Base-by-base conservation (phyloP, 2,329 filamentous ascomycete genomes). In the Aspergillus sp. region DNA sequence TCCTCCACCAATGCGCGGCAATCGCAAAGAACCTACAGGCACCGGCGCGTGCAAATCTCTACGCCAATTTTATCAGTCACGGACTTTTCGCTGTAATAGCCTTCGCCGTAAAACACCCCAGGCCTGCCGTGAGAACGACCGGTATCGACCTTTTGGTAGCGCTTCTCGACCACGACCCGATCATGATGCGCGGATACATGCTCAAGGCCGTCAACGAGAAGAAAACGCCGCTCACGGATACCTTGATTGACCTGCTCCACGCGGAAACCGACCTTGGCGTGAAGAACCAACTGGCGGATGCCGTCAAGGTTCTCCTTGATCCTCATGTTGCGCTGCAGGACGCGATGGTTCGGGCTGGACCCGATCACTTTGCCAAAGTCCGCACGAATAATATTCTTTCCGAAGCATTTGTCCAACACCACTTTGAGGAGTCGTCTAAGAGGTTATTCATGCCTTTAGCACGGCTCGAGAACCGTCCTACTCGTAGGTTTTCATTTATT, bases 11-110 rank as follows among this genome's bases (percentile, higher is more conserved):
- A 66, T 97, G 91, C 69, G 94, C 89, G 56, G 80, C 83, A 3
- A 93, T 97, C 58, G 88, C 89, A 1, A 98, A 98, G 72, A 96
- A 89, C 60, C 76, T 98, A 12, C 93, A 97, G 63, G 85, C 86
- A 2, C 85, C 85, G 28, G 83, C 82, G 5, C 81, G 93, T 50
- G 84, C 87, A 52, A 83, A 82, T 26, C 74, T 98, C 10, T 96
- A 94, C 69, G 84, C 85, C 61, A 94, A 94, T 64, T 94, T 97
- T 64, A 83, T 97, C 53, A 79, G 79, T 42, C 84, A 94, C 59
- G 93, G 93, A 7, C 79, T 98, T 5, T 81, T 97, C 48, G 80
- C 82, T 30, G 90, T 97, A 48, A 91, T 98, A 54, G 88, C 90
- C 50, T 97, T 89, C 67, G 90, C 93, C 9, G 77, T 98, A 43